Evolutionary conservation across 2,329 filamentous ascomycete species (phyloP).

Genomic region (Neonectria ditissima): DNA sequence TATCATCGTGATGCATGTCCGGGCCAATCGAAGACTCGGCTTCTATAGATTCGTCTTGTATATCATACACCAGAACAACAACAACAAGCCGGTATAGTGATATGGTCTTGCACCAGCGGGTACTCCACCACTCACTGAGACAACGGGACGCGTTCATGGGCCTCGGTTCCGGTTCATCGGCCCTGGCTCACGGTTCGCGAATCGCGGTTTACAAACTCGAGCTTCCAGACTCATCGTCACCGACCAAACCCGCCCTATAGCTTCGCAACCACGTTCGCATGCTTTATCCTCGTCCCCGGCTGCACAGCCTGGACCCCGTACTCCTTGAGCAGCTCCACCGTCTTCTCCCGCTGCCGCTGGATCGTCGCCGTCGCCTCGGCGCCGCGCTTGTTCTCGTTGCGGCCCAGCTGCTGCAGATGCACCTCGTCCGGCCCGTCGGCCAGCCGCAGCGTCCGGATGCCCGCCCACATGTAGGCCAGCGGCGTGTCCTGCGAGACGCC

Average conservation of each 20-base stretch:
- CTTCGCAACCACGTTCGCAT: constrained; percentile 60
- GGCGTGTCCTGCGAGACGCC: constrained; percentile 96
- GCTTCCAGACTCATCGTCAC: background rate
- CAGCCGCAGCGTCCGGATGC: constrained; percentile 83
- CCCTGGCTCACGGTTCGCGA: constrained; percentile 1
- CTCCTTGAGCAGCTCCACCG: constrained; percentile 73
- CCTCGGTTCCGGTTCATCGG: constrained; percentile 14
- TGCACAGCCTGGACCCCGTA: constrained; percentile 62
- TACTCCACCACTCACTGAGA: constrained; percentile 29
- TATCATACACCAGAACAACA: constrained; percentile 17
- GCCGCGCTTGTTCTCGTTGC: constrained; percentile 81
- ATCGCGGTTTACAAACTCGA: constrained; percentile 1
- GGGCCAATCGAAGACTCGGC: constrained; percentile 14
- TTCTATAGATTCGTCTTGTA: constrained; percentile 10
- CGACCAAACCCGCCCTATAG: constrained; percentile 51
- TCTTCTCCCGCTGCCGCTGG: constrained; percentile 72
- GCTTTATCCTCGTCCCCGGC: constrained; percentile 64
- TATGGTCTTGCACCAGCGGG: background rate
- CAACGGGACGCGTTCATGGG: constrained; percentile 25
- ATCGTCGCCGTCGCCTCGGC: constrained; percentile 71
- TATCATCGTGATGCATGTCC: background rate
- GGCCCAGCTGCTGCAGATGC: constrained; percentile 83
- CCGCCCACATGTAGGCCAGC: constrained; percentile 84
- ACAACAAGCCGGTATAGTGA: constrained; percentile 5
- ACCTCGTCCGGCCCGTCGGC: constrained; percentile 98